These are phyloP conservation scores for Tripterygium wilfordii DNA, from an alignment of 177 flowering plant species.

Conservation along the genomic window DNA sequence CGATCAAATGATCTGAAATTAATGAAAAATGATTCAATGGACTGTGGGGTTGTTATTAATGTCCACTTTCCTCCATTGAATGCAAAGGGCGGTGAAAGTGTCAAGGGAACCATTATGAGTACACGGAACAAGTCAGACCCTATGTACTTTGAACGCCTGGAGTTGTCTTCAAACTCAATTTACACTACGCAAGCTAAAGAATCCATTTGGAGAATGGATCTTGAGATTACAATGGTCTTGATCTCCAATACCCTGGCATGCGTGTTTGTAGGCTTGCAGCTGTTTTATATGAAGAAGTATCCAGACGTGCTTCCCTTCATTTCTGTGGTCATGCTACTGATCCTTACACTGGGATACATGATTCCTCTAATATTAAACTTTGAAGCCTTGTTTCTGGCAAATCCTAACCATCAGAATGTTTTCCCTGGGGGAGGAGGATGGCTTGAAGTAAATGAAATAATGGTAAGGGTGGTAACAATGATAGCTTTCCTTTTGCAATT, in stretches of 20 bases:
- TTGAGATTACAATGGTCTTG: conserved; percentile 53
- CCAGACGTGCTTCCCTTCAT: conserved; percentile 42
- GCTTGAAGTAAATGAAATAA: conserved; percentile 57
- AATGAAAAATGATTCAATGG: conserved; percentile 23
- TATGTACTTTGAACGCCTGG: conserved; percentile 40
- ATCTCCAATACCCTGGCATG: conserved; percentile 52
- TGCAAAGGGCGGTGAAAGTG: conserved; percentile 11
- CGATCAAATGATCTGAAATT: conserved; percentile 6
- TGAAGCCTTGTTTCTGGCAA: conserved; percentile 39
- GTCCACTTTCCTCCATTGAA: conserved; percentile 43
- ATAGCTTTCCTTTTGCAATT: conserved; percentile 44
- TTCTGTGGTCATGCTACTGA: conserved; percentile 52
- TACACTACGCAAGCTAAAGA: conserved; percentile 10
- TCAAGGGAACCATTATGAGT: conserved; percentile 55
- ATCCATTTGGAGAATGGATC: conserved; percentile 47
- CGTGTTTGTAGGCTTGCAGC: conserved; percentile 40
- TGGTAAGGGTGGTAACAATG: conserved; percentile 48
- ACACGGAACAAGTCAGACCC: conserved; percentile 35
- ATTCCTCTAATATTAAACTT: conserved; percentile 56
- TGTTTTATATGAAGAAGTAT: conserved; percentile 40
- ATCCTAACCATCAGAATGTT: conserved; percentile 15
- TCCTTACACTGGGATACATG: conserved; percentile 58
- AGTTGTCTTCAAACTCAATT: conserved; percentile 30
- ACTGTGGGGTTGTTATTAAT: conserved; percentile 50
- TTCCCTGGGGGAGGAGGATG: conserved; percentile 37